Base-by-base conservation (phyloP, 2,329 filamentous ascomycete genomes). In the Stromatinia cepivora region DNA sequence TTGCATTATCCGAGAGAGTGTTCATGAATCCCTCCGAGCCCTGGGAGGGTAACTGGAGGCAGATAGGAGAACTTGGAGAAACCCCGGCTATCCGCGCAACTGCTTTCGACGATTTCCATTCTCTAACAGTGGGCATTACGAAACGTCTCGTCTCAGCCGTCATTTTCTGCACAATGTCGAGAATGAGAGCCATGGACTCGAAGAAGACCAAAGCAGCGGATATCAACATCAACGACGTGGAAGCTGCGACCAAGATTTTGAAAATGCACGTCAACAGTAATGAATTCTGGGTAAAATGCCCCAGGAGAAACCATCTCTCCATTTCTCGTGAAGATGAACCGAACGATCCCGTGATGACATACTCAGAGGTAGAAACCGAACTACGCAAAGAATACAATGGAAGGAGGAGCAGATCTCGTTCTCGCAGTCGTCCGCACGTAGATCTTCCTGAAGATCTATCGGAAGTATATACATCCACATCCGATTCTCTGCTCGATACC, bases 51-150 rank as follows among this genome's bases (percentile, higher is more conserved):
- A 93, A 92, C 76, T 96, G 92, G 92, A 82, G 81, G 46, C 83
- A 82, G 52, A 75, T 91, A 10, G 84, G 85, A 28, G 83, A 85
- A n/a, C 57, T 66, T 39, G 78, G 78, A 66, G 84, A 86, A 69
- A 82, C 82, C 4, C 93, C 93, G 0, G 87, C 90, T 0, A 86
- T 97, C 31, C 88, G 90, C 73, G 86, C 88, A 9, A 93, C 92
- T 1, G 88, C 91, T 0, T 84, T 96, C n/a, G 84, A 87, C 7
- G 92, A 95, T 74, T 90, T 97, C 57, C 85, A 93, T 75, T 86
- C 86, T 11, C 79, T 97, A 2, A 82, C 86, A 0, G 78, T 91
- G 1, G 90, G 86, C 66, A 73, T 95, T 20, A 94, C 91, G 0
- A 87, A 86, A 70, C 85, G 91, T 17, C 80, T 97, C 1, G 82